Evolutionary conservation across 345 rosid species (phyloP), one percentile per base, ranked within the genome.

Genomic region (Syzygium jambos): DNA sequence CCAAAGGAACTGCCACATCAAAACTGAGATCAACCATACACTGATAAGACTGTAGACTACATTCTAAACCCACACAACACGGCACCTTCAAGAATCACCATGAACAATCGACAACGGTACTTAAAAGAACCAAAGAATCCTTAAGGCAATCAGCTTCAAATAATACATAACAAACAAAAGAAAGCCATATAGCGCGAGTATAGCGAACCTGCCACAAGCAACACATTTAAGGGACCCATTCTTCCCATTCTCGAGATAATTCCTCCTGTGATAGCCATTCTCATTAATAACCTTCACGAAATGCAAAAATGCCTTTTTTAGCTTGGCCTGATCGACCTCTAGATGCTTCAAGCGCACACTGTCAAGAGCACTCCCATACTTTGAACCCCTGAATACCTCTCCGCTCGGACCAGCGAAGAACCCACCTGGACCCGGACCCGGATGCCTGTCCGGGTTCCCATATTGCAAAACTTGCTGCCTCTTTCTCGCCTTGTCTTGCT

Each of bases 181-280:
- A 17, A 61, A 65, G 87, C 84, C 27, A 90, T 85, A 65, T 87
- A 91, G 86, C 25, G 23, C 77, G 41, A 90, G 88, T 84, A 87
- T 78, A 90, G 86, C 95, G 90, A 94, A 95, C 99, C 99, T 96
- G 95, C 92, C 92, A 85, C 99, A 98, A 85, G 93, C 98, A 83
- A 95, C 88, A 88, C 99, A 98, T 38, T 90, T 95, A 86, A 96
- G 93, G 78, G 95, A 92, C 19, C 98, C 98, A 46, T 90, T 94
- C 87, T 93, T 98, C 86, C 98, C 99, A 38, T 95, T 90, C 91
- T 96, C 99, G 92, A 95, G 90, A 90, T 94, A 98, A 38, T 90
- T 93, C 93, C 89, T 96, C 90, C 92, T 98, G 89, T 91, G 95
- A 5, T 52, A 77, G 11, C 92, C 91, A 27, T 91, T 95, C 91